Conservation (phyloP, 805 yeast species). For the Candida railenensis region DNA sequence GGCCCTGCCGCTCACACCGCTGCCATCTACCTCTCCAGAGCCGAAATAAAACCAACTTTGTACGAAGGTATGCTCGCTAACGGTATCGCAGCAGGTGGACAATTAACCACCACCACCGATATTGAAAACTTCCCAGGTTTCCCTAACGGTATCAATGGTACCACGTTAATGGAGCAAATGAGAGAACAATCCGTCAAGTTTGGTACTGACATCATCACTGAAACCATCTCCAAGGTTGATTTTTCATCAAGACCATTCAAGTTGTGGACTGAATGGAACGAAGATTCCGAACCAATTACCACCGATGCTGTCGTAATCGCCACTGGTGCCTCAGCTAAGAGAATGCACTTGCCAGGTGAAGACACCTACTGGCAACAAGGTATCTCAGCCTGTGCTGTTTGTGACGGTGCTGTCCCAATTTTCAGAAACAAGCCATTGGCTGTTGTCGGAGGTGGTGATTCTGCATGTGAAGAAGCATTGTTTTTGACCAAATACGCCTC, state of each 20-base stretch:
- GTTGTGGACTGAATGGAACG: slow-evolving; percentile 94
- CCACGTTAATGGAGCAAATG: slow-evolving; percentile 91
- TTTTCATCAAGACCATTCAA: slow-evolving; percentile 87
- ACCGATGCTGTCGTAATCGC: slow-evolving; percentile 92
- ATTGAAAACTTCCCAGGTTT: slow-evolving; percentile 99
- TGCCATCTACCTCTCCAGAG: slow-evolving; percentile 94
- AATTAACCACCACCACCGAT: slow-evolving; percentile 97
- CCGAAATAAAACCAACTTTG: slow-evolving; percentile 89
- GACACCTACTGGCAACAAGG: slow-evolving; percentile 99
- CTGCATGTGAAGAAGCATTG: slow-evolving; percentile 98
- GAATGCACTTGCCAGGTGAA: slow-evolving; percentile 93
- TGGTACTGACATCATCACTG: slow-evolving; percentile 94
- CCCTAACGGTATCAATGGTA: slow-evolving; percentile 88
- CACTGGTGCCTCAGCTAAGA: slow-evolving; percentile 98
- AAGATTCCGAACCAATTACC: slow-evolving; percentile 86
- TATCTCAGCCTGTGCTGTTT: slow-evolving; percentile 98
- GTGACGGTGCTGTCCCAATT: slow-evolving; percentile 99
- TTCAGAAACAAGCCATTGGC: slow-evolving; percentile 98
- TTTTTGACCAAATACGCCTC: slow-evolving; percentile 97
- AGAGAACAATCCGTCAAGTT: slow-evolving; percentile 81
- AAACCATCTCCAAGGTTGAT: slow-evolving; percentile 92
- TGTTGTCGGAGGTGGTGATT: slow-evolving; percentile 98
- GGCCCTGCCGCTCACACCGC: slow-evolving; percentile 99
- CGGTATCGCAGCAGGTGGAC: slow-evolving; percentile 99
- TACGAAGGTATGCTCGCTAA: slow-evolving; percentile 97